Evolutionary conservation across 345 rosid species (phyloP), one percentile per base, ranked within the genome.

Genomic region (Kernera saxatilis): DNA sequence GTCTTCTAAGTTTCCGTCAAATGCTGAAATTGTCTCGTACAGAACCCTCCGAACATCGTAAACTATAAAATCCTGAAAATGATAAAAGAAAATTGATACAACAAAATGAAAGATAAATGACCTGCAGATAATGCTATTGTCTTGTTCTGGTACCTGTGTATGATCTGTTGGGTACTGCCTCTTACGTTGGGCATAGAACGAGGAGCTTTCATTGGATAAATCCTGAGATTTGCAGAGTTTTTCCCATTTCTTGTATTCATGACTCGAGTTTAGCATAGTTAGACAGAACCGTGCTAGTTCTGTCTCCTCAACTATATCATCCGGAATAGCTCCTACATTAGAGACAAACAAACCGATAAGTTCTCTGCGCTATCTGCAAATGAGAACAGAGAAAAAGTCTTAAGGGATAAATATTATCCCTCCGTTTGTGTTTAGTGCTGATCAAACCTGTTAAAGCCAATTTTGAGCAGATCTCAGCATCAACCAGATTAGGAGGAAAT

Each of bases 381-480:
- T 22, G 33, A 35, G 41, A 25, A 65, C 9, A 30, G 3, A 36
- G 21, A 22, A 60, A 48, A 27, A 7, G 15, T 33, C 12, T 39
- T 8, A 1, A 37, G 6, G 45, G 25, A 0, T 22, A 39, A 7
- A 36, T 6, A 18, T 9, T 9, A 19, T 27, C 21, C 18, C 32
- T 67, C 60, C 4, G 33, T 67, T 52, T 26, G n/a, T 40, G 32
- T 69, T 43, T 26, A 51, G 19, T 30, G 69, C 49, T 51, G 41
- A 59, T 19, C 62, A 33, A 37, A 92, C 98, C 98, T 85, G 89
- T 87, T 71, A 92, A 79, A 65, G 88, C 90, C 74, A 90, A 82
- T 84, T 82, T 92, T 64, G 91, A 80, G 82, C 86, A 88, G 56
- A 81, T 76, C 66, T 83, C 91, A 57, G 78, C 60, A 40, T 87